Percentiles rank a stretch among this genome's conserved stretches.
Conservation (phyloP, 1,139 yeast species). For the Candida smagusa region DNA sequence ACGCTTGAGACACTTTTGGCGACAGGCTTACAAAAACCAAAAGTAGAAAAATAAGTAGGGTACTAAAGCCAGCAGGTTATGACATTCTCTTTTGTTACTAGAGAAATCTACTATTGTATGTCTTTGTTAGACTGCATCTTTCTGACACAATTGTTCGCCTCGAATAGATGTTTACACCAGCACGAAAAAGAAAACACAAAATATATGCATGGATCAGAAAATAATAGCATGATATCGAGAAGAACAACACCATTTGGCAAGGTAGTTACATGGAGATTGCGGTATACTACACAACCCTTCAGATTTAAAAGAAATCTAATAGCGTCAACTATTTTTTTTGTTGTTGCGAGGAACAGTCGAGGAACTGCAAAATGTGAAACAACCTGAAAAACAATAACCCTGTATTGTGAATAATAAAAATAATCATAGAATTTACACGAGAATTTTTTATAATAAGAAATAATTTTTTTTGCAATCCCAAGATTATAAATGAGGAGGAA, state of each 20-base stretch:
- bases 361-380: background rate
- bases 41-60: background rate
- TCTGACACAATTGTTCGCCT: no score
- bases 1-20: background rate
- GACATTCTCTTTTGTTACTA: background rate
- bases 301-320: background rate
- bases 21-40: background rate
- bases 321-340: background rate
- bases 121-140: no score
- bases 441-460: background rate
- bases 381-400: background rate
- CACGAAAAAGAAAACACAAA: no score
- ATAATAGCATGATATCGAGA: no score
- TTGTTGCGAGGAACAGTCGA: slow-evolving; percentile 1
- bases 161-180: no score
- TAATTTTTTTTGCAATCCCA: slow-evolving; percentile 4
- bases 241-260: no score
- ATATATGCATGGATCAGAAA: no score
- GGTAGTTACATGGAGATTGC: no score
- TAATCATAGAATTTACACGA: slow-evolving; percentile 6
- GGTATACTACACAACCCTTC: no score
- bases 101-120: no score
- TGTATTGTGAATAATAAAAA: background rate
- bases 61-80: background rate
- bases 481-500: slow-evolving; percentile 5